Evolutionary conservation across 768 basidiomycete genomes (phyloP).

Genomic region (Auricularia auricula-judae): DNA sequence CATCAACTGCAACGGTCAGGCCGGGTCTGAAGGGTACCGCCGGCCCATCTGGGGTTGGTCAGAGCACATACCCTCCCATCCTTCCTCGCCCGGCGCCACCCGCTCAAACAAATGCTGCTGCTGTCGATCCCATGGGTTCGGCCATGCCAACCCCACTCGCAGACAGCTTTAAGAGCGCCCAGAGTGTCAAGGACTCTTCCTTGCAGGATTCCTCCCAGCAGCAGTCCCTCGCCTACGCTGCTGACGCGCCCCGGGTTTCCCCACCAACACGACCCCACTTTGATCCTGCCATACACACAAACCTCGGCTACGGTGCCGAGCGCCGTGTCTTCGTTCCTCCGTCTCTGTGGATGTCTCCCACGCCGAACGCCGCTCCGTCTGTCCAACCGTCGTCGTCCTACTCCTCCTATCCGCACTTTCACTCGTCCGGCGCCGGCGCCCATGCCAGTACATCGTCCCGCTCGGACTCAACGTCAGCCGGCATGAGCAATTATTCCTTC

Average conservation of each 20-base stretch:
- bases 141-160: not conserved
- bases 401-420: not conserved
- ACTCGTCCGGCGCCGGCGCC: conserved; percentile 20
- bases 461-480: not conserved
- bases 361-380: conserved; percentile 29
- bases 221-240: not conserved
- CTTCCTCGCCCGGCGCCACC: not conserved
- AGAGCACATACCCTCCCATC: not conserved
- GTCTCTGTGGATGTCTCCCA: conserved; percentile 77
- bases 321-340: conserved; percentile 43
- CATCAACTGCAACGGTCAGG: not conserved
- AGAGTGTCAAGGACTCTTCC: not conserved
- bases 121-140: not conserved
- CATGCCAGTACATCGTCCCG: conserved; percentile 15
- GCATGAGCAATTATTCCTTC: not conserved
- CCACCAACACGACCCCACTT: not conserved
- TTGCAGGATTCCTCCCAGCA: not conserved
- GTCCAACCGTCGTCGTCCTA: not conserved
- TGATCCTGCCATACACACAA: not conserved
- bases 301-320: not conserved
- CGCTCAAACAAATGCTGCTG: not conserved
- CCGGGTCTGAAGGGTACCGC: not conserved
- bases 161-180: not conserved
- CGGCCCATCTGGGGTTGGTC: not conserved
- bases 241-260: not conserved